Base-by-base conservation (phyloP, 345 rosid species). In the Brassica incana region DNA sequence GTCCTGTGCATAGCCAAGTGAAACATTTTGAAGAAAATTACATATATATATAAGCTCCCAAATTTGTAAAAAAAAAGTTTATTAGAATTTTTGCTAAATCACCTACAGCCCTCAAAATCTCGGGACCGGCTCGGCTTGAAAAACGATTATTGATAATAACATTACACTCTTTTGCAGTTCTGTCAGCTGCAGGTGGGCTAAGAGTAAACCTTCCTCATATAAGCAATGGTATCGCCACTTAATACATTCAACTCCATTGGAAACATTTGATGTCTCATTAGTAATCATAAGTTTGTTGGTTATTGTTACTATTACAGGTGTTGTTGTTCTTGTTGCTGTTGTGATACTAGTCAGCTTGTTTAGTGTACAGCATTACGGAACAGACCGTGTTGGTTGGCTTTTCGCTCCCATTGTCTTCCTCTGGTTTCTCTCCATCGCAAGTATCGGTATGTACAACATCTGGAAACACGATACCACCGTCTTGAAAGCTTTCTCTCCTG, bases 171-270 rank as follows among this genome's bases (percentile, higher is more conserved):
- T 59, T 71, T 68, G 75, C 89, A 95, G 98, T 95, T 81, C 95
- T 93, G 67, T 95, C 99, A 62, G 99, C 99, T 35, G 87, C 97
- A 74, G 98, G 98, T 15, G 99, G 98, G 74, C 87, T 95, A 84
- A 93, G 89, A 84, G 90, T 95, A 14, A 86, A 85, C 79, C 88
- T 82, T 68, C 99, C 98, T 1, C 10, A 76, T 0, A 67, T 91
- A 75, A 92, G 90, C 82, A 88, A 77, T 43, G 91, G 99, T 94
- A 87, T 75, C 54, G 36, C 2, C 15, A 11, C 58, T 29, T 40
- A 38, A 15, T 29, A 8, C 5, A 52, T 12, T 40, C 9, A 65
- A 10, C 67, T 38, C n/a, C 58, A 23, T 58, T 20, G 0, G n/a
- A 54, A 29, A n/a, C 6, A 2, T n/a, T 5, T 60, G 33, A 60